These are phyloP conservation scores for Fusarium graminum DNA, from an alignment of 2,329 filamentous ascomycete species.

Conservation along the genomic window DNA sequence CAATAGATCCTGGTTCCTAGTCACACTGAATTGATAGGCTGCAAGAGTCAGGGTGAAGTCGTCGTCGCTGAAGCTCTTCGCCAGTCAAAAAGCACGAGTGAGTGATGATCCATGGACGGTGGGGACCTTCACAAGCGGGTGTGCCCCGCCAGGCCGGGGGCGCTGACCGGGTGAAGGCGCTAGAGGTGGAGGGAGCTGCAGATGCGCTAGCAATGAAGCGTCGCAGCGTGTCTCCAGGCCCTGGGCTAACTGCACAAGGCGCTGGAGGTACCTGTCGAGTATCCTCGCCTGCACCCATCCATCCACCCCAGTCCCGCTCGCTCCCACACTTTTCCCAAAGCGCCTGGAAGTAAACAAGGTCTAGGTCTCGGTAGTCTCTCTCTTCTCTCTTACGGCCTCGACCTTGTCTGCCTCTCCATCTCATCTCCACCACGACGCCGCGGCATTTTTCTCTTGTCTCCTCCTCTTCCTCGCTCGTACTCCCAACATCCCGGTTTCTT, in stretches of 20 bases:
- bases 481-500: slow-evolving; percentile 41
- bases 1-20: slow-evolving; percentile 36
- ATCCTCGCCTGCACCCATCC: slow-evolving; percentile 21
- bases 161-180: slow-evolving; percentile 15
- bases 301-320: slow-evolving; percentile 42
- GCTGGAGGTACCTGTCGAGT: slow-evolving; percentile 38
- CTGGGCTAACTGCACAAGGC: slow-evolving; percentile 11
- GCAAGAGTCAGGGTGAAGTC: slow-evolving; percentile 16
- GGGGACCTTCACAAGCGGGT: slow-evolving; percentile 12
- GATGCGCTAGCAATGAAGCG: slow-evolving; percentile 29
- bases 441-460: slow-evolving; percentile 37
- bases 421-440: slow-evolving; percentile 35
- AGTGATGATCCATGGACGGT: slow-evolving; percentile 19
- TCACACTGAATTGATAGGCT: slow-evolving; percentile 39
- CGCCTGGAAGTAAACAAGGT: slow-evolving; percentile 46
- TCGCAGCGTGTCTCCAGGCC: slow-evolving; percentile 18
- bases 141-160: slow-evolving; percentile 17
- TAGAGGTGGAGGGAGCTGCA: slow-evolving; percentile 23
- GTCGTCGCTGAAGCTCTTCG: slow-evolving; percentile 18
- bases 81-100: slow-evolving; percentile 41
- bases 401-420: slow-evolving; percentile 27
- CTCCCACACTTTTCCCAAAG: slow-evolving; percentile 45
- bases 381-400: slow-evolving; percentile 28
- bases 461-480: slow-evolving; percentile 28
- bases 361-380: slow-evolving; percentile 20